phyloP scores from a whole-genome alignment of 495 filamentous ascomycete genomes.

The Pyrenula massariospora region DNA sequence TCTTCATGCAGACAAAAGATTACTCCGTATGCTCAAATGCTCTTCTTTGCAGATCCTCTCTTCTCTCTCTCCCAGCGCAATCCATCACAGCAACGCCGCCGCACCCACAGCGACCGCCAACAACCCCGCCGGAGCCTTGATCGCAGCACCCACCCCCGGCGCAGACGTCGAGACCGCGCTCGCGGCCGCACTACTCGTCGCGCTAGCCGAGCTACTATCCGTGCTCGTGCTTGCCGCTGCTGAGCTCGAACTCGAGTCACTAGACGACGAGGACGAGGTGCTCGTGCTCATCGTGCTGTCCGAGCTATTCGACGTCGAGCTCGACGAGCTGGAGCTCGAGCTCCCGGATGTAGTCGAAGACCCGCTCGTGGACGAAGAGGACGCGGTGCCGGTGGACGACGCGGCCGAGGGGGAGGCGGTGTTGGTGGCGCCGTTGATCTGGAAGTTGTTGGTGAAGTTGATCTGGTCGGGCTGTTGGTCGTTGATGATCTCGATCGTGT shows the following conservation, averaged over 20 bases:
- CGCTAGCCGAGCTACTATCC: not conserved
- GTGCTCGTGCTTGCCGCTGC: constrained; percentile 4
- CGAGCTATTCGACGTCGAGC: not conserved
- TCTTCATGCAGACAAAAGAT: too few relatives aligned
- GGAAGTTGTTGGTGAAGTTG: constrained; percentile 52
- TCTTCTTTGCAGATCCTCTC: too few relatives aligned
- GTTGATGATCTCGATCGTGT: constrained; percentile 47
- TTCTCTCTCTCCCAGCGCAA: too few relatives aligned
- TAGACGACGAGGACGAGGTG: not conserved
- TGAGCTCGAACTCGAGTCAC: not conserved
- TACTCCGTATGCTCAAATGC: too few relatives aligned
- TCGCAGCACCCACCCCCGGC: not conserved
- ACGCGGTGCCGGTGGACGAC: constrained; percentile 19
- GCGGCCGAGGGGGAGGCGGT: constrained; percentile 15
- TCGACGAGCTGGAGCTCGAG: not conserved
- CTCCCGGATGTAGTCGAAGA: not conserved
- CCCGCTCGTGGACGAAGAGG: constrained; percentile 10
- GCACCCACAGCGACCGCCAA: not conserved
- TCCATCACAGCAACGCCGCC: too few relatives aligned
- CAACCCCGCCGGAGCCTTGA: not conserved
- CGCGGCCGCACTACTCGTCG: not conserved
- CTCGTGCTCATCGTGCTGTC: not conserved
- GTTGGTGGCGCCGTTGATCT: constrained; percentile 35
- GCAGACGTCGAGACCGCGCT: not conserved
- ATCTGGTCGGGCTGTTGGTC: constrained; percentile 26